Evolutionary conservation across 352 stramenopile species (phyloP).

Genomic region (Bremia lactucae): DNA sequence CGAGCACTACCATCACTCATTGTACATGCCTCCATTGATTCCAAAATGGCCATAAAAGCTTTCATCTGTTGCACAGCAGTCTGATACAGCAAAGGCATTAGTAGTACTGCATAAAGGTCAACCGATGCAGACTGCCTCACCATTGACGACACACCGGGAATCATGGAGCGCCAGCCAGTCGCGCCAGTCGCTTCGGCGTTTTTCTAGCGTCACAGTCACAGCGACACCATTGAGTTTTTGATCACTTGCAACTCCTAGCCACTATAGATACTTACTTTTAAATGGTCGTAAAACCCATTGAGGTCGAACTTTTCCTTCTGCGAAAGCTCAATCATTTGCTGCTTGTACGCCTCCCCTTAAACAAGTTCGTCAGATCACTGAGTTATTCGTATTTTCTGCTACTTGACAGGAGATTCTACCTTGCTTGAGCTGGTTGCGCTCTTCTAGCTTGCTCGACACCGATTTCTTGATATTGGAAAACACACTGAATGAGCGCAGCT

Average conservation of each 20-base stretch:
- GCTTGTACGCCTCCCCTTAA: constrained; percentile 59
- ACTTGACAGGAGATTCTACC: constrained; percentile 14
- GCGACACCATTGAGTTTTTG: constrained; percentile 1
- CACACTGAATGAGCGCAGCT: constrained; percentile 49
- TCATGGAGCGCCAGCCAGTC: constrained; percentile 72
- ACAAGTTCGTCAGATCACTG: neutral
- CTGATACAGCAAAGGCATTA: constrained; percentile 18
- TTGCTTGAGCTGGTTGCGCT: constrained; percentile 74
- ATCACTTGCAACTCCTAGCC: neutral
- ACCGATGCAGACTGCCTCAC: constrained; percentile 17
- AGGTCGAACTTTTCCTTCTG: constrained; percentile 61
- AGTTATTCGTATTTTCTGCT: neutral
- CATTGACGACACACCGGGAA: constrained; percentile 69
- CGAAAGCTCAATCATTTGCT: constrained; percentile 66
- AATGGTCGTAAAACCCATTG: constrained; percentile 52
- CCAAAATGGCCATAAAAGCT: constrained; percentile 65
- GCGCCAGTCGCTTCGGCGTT: constrained; percentile 57
- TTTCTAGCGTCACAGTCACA: constrained; percentile 36
- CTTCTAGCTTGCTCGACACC: constrained; percentile 64
- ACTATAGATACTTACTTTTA: constrained; percentile 35
- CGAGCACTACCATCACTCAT: neutral
- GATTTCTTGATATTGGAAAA: constrained; percentile 66
- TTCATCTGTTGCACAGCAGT: constrained; percentile 82
- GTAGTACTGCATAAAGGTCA: constrained; percentile 1
- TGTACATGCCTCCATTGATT: constrained; percentile 49